Base-by-base conservation (phyloP, 2,329 filamentous ascomycete species). In the Magnaporthiopsis poae region DNA sequence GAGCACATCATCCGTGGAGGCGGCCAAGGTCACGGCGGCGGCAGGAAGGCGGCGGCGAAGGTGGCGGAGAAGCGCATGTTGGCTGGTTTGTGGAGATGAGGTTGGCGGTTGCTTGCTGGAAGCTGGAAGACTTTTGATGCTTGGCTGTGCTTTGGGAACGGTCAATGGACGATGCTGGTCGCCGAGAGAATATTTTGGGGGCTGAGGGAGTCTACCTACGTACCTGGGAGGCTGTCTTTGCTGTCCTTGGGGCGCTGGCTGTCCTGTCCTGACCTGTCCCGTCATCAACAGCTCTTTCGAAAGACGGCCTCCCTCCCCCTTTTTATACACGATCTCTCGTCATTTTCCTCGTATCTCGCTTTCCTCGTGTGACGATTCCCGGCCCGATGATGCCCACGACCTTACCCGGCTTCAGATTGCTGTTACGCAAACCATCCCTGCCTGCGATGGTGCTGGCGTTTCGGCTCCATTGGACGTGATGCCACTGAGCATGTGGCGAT, bases 51-150 rank as follows among this genome's bases (percentile, higher is more conserved):
- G 46, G 62, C 59, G 46, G 61, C 35, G 52, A 52, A n/a, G 31
- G 36, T 9, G 31, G 33, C 8, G 62, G 63, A 62, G 61, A 69
- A 65, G 29, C 65, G 68, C 69, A 70, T 70, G 31, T 62, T 69
- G 64, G 61, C 21, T 63, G 46, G 27, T 61, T 33, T 35, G 39
- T 13, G 11, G 39, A 18, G 15, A 21, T 1, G 27, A 27, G 27
- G 27, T 18, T 18, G 46, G 46, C 21, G n/a, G 21, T 9, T n/a
- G 46, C 31, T 18, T 56, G 46, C 21, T 56, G 5, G 21, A 56
- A 25, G 46, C 21, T 56, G 5, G 21, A 56, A 25, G 46, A 11
- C 21, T 25, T 56, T 56, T 56, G 21, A 8, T 11, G 46, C 8
- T n/a, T 21, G 46, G n/a, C 18, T 13, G 46, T 25, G 7, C 21